Conservation (phyloP, 352 stramenopile genomes). For the Aphanomyces stellatus region DNA sequence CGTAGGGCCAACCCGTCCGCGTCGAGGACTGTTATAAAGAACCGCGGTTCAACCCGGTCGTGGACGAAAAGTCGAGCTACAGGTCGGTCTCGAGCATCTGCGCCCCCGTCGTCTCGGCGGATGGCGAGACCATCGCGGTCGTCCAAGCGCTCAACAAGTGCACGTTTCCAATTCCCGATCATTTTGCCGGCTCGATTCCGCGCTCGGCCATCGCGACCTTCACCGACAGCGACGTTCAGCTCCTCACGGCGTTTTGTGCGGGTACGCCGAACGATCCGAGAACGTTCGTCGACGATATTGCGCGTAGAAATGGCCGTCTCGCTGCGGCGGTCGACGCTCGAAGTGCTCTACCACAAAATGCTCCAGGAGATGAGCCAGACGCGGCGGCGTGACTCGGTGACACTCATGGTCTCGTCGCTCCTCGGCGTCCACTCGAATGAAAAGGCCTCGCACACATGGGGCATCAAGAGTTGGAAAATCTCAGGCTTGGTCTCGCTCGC, state of each 20-base stretch:
- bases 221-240: constrained; percentile 57
- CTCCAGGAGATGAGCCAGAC: constrained; percentile 30
- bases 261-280: constrained; percentile 40
- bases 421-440: constrained; percentile 1
- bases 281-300: neutral
- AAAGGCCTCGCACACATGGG: neutral
- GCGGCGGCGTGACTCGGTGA: constrained; percentile 4
- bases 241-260: constrained; percentile 66
- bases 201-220: constrained; percentile 46
- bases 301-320: constrained; percentile 2
- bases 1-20: constrained; percentile 26
- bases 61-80: constrained; percentile 78
- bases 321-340: constrained; percentile 1
- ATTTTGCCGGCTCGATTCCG: constrained; percentile 34
- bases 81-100: constrained; percentile 69
- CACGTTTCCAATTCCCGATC: neutral
- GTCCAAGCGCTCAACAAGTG: constrained; percentile 66
- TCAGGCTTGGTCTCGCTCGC: neutral
- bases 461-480: neutral
- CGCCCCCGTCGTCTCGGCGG: constrained; percentile 63
- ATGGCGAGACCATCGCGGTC: constrained; percentile 56
- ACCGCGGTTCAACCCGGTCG: constrained; percentile 79
- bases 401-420: constrained; percentile 6
- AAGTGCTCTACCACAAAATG: constrained; percentile 6
- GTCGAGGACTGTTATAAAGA: constrained; percentile 76